A percentile compares a stretch with the other conserved stretches of the same genome.
These are phyloP conservation scores for Physcomitrellopsis africana DNA, from an alignment of 225 moss, liverwort and hornwort genomes.

Conservation along the genomic window DNA sequence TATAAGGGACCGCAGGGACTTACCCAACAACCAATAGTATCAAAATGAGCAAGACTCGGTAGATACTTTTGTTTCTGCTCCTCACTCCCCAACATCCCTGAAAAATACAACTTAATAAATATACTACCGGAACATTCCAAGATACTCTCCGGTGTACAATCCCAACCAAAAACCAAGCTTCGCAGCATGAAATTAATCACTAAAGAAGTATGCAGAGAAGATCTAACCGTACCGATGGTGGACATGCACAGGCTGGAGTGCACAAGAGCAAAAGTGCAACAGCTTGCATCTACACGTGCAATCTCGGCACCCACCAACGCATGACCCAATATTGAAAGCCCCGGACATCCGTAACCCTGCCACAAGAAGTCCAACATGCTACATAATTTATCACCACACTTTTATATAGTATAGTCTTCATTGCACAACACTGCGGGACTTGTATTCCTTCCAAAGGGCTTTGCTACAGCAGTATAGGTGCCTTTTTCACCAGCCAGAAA, in stretches of 20 bases:
- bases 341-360: constrained; percentile 94
- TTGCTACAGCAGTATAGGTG: not conserved
- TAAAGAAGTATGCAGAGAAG: not conserved
- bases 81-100: constrained; percentile 87
- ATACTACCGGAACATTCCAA: constrained; percentile 15
- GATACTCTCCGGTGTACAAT: constrained; percentile 5
- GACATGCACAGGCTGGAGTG: constrained; percentile 85
- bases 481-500: not conserved
- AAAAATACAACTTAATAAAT: constrained; percentile 4
- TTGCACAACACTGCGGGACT: constrained; percentile 1
- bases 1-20: not conserved
- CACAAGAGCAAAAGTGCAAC: constrained; percentile 77
- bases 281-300: constrained; percentile 87
- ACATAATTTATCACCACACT: constrained; percentile 4
- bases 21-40: constrained; percentile 83
- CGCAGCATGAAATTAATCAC: constrained; percentile 1
- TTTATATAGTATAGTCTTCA: not conserved
- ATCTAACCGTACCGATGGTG: constrained; percentile 66
- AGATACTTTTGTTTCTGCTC: constrained; percentile 79
- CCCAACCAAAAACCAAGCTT: not conserved
- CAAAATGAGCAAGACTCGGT: constrained; percentile 76
- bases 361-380: constrained; percentile 16
- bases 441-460: not conserved
- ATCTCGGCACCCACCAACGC: constrained; percentile 70
- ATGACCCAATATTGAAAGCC: constrained; percentile 73